A percentile compares a stretch with the other conserved stretches of the same genome.
Evolutionary conservation across 768 basidiomycete genomes (phyloP).

Genomic region (Phanerochaete carnosa): DNA sequence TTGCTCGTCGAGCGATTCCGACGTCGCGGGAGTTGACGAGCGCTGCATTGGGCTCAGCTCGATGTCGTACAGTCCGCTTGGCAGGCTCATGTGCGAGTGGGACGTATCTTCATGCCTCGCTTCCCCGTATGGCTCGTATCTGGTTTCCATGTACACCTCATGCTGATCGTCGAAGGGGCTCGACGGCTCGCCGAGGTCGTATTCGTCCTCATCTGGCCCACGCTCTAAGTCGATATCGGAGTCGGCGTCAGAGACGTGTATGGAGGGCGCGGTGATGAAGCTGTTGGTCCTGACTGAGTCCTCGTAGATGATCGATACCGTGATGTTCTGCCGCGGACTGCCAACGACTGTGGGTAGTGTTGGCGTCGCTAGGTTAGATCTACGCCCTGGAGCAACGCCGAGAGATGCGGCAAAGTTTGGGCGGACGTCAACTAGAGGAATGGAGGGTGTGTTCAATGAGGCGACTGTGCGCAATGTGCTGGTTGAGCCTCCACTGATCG

Average conservation of each 20-base stretch:
- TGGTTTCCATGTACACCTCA: background rate
- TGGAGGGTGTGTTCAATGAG: conserved; percentile 40
- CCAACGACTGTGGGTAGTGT: conserved; percentile 21
- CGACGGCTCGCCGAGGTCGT: background rate
- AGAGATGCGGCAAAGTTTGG: conserved; percentile 41
- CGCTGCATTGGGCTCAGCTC: background rate
- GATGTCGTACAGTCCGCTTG: conserved; percentile 7
- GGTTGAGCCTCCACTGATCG: conserved; percentile 61
- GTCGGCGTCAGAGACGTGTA: conserved; percentile 10
- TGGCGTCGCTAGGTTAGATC: conserved; percentile 17
- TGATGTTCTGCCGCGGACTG: conserved; percentile 16
- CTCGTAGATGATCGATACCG: conserved; percentile 31
- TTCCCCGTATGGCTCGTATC: background rate
- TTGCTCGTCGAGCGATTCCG: background rate
- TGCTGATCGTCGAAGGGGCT: conserved; percentile 4
- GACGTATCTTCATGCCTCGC: background rate
- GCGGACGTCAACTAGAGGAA: conserved; percentile 58
- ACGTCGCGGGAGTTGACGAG: background rate
- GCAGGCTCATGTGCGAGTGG: conserved; percentile 11
- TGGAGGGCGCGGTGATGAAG: conserved; percentile 31
- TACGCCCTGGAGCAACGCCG: conserved; percentile 20
- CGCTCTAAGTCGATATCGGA: conserved; percentile 4
- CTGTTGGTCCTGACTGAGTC: conserved; percentile 22
- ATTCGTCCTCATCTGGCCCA: conserved; percentile 5
- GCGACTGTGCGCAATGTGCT: conserved; percentile 48